phyloP scores from a whole-genome alignment of 129 eudicot genomes.

The Lactuca saligna region DNA sequence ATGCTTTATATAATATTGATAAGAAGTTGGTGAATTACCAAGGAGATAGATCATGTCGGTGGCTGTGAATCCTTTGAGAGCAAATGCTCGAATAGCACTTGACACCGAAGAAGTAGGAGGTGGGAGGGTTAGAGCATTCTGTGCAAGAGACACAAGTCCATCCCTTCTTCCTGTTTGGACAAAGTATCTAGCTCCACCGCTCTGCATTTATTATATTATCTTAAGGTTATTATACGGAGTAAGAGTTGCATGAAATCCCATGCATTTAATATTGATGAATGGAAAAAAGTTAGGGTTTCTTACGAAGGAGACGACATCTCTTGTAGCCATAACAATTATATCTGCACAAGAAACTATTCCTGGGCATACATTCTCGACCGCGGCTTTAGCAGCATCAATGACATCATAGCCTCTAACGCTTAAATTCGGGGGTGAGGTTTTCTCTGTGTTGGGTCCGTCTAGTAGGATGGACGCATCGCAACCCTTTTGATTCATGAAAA shows the following conservation, averaged over 20 bases:
- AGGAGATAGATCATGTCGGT: slow-evolving; percentile 21
- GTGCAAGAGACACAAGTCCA: slow-evolving; percentile 26
- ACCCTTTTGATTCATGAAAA: slow-evolving; percentile 35
- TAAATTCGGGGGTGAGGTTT: slow-evolving; percentile 40
- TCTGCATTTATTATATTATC: slow-evolving; percentile 21
- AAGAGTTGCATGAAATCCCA: too few species aligned
- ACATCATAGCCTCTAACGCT: too few species aligned
- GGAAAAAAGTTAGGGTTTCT: background rate
- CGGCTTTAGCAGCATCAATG: too few species aligned
- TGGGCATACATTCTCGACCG: too few species aligned
- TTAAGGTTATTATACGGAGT: background rate
- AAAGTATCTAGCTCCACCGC: slow-evolving; percentile 47
- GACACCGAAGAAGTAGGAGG: slow-evolving; percentile 45
- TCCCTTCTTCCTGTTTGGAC: slow-evolving; percentile 62
- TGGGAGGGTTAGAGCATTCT: slow-evolving; percentile 32
- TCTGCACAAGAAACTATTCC: slow-evolving; percentile 63
- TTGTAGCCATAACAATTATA: slow-evolving; percentile 52
- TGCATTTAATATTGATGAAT: background rate
- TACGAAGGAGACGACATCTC: slow-evolving; percentile 55
- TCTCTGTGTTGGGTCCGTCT: slow-evolving; percentile 48
- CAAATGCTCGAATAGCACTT: slow-evolving; percentile 35
- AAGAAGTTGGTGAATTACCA: slow-evolving; percentile 43
- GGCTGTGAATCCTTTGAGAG: slow-evolving; percentile 29
- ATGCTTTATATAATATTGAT: slow-evolving; percentile 26
- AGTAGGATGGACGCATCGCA: slow-evolving; percentile 68